These are phyloP conservation scores for Geum urbanum DNA, from an alignment of 306 rosid species.

Conservation along the genomic window DNA sequence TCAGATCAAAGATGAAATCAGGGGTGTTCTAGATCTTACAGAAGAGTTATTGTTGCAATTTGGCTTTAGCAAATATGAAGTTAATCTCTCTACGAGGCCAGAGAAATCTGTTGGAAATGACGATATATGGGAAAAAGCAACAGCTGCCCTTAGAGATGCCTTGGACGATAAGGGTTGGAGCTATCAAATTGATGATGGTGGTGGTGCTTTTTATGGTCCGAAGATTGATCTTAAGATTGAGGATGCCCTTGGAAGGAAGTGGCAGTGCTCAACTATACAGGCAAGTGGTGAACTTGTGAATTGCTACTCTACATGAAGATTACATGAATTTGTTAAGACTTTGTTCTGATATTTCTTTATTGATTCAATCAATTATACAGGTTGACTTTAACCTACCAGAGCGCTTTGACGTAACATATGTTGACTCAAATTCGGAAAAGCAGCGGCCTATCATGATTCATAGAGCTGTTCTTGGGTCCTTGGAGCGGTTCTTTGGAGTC, in stretches of 20 bases:
- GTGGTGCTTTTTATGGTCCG: slow-evolving; percentile 98
- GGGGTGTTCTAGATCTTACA: slow-evolving; percentile 92
- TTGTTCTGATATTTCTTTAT: slow-evolving; percentile 2
- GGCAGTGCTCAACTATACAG: slow-evolving; percentile 99
- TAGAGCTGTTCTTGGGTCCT: slow-evolving; percentile 94
- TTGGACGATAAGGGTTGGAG: slow-evolving; percentile 88
- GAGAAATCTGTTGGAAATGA: slow-evolving; percentile 85
- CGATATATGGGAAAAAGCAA: slow-evolving; percentile 86
- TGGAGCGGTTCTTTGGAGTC: slow-evolving; percentile 94
- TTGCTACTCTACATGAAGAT: neutral
- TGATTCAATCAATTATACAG: slow-evolving; percentile 35
- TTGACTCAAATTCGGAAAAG: slow-evolving; percentile 76
- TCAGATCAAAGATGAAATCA: slow-evolving; percentile 90
- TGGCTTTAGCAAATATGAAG: slow-evolving; percentile 88
- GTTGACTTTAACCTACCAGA: slow-evolving; percentile 94
- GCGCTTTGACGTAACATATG: slow-evolving; percentile 85
- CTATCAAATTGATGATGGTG: slow-evolving; percentile 90
- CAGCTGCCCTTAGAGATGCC: slow-evolving; percentile 81
- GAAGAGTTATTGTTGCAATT: slow-evolving; percentile 72
- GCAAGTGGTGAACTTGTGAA: slow-evolving; percentile 36
- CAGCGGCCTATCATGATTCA: slow-evolving; percentile 90
- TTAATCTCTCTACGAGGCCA: slow-evolving; percentile 92
- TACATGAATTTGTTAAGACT: neutral
- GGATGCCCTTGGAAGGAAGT: slow-evolving; percentile 99
- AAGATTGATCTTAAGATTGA: slow-evolving; percentile 97